Percentiles rank a stretch among this genome's conserved stretches.
phyloP scores from a whole-genome alignment of 192 early-diverging fungal genomes.

The Dissophora globulifera region DNA sequence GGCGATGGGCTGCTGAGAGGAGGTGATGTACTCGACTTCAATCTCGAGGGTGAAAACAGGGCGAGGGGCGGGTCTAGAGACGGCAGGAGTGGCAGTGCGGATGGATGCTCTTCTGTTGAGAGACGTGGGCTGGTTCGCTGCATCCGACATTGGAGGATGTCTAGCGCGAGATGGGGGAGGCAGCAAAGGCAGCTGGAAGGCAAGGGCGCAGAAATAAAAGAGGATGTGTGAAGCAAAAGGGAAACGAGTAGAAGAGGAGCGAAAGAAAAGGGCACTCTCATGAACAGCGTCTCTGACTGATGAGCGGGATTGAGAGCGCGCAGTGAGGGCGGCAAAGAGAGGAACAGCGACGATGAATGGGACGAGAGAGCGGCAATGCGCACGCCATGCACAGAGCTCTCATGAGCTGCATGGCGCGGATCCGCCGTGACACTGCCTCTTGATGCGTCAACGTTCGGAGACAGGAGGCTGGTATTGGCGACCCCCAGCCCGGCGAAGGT shows the following conservation, averaged over 20 bases:
- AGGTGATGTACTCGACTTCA: conserved; percentile 43
- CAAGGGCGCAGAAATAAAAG: not conserved
- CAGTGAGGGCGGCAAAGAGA: too few relatives aligned
- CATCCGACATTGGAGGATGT: conserved; percentile 10
- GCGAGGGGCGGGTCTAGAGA: conserved; percentile 1
- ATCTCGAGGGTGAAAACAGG: conserved; percentile 32
- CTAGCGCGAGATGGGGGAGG: not conserved
- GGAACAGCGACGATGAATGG: too few relatives aligned
- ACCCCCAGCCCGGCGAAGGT: too few relatives aligned
- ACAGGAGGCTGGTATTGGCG: too few relatives aligned
- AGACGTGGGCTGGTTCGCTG: not conserved
- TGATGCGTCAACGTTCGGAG: too few relatives aligned
- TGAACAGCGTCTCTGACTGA: too few relatives aligned
- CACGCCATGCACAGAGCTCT: too few relatives aligned
- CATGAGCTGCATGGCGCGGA: too few relatives aligned
- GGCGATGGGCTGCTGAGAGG: not conserved
- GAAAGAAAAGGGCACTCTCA: not conserved
- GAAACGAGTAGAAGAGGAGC: not conserved
- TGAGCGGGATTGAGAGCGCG: too few relatives aligned
- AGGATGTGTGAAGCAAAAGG: too few relatives aligned
- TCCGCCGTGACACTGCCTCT: too few relatives aligned
- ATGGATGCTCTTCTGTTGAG: conserved; percentile 42
- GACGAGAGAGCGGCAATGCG: too few relatives aligned
- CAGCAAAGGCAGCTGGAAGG: not conserved
- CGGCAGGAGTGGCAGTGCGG: conserved; percentile 5